A percentile compares a stretch with the other conserved stretches of the same genome.
Conservation (phyloP, 768 basidiomycete genomes). For the Terana coerulea region DNA sequence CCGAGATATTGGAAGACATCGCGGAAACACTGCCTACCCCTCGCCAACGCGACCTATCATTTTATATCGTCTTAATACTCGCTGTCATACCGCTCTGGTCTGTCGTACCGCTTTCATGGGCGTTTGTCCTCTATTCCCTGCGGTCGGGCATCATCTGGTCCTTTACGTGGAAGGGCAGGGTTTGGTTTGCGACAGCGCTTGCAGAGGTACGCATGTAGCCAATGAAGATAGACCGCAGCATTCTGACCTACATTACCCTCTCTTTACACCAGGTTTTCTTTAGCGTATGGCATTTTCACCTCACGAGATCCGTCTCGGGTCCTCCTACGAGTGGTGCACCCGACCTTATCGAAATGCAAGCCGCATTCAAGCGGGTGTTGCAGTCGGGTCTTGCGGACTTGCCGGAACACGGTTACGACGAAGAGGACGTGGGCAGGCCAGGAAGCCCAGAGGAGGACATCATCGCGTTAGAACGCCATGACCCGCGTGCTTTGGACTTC, state of each 20-base stretch:
- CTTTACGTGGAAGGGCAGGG: conserved; percentile 35
- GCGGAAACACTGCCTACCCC: conserved; percentile 30
- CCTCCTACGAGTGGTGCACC: conserved; percentile 42
- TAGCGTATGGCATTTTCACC: conserved; percentile 57
- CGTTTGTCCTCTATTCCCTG: conserved; percentile 48
- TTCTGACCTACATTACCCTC: conserved; percentile 3
- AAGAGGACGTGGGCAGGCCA: conserved; percentile 49
- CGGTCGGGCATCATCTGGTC: conserved; percentile 38
- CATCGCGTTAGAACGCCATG: conserved; percentile 51
- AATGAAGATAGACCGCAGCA: background rate
- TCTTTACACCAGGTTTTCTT: conserved; percentile 52
- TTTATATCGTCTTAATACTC: conserved; percentile 54
- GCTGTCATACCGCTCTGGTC: conserved; percentile 64
- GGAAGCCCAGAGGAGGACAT: conserved; percentile 61
- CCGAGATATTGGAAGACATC: conserved; percentile 11
- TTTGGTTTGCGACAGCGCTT: conserved; percentile 46
- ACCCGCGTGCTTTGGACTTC: conserved; percentile 73
- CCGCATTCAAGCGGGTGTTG: conserved; percentile 57
- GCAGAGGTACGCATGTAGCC: conserved; percentile 46
- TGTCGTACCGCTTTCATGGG: conserved; percentile 61
- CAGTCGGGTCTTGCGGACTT: conserved; percentile 60
- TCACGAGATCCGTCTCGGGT: conserved; percentile 45
- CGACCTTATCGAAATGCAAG: conserved; percentile 53
- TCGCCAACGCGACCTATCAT: conserved; percentile 43
- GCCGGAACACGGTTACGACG: conserved; percentile 48